Evolutionary conservation across 306 rosid species (phyloP).

Genomic region (Citrullus mucosospermus): DNA sequence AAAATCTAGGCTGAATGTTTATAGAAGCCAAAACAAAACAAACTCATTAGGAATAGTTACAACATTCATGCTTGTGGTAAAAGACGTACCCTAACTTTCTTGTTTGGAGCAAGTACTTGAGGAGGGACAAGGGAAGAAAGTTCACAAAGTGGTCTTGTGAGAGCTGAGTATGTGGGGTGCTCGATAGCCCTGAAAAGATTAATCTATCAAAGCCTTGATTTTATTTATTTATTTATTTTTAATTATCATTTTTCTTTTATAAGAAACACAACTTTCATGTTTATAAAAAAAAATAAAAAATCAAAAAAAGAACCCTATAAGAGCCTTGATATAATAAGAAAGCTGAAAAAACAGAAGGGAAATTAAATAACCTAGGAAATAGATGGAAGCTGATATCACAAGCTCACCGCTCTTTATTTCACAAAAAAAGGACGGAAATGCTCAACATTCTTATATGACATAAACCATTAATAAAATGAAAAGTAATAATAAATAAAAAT

Average conservation of each 20-base stretch:
- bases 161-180: conserved; percentile 96
- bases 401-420: neutral
- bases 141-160: conserved; percentile 94
- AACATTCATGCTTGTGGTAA: neutral
- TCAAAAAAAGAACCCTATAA: neutral
- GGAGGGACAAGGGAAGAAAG: conserved; percentile 92
- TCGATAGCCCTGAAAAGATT: conserved; percentile 75
- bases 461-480: neutral
- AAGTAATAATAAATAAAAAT: neutral
- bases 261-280: too few relatives aligned
- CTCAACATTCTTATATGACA: neutral
- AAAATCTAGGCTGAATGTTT: neutral
- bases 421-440: neutral
- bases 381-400: neutral
- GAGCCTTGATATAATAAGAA: neutral
- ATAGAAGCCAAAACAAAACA: neutral
- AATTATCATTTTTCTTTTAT: too few relatives aligned
- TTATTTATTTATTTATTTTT: too few relatives aligned
- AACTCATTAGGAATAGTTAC: neutral
- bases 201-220: conserved; percentile 5
- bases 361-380: neutral
- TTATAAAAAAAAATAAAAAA: neutral
- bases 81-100: conserved; percentile 81
- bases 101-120: conserved; percentile 71
- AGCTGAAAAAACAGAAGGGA: neutral